These are phyloP conservation scores for Leccinum pallidistipes DNA, from an alignment of 1,284 basidiomycete species.

Conservation along the genomic window DNA sequence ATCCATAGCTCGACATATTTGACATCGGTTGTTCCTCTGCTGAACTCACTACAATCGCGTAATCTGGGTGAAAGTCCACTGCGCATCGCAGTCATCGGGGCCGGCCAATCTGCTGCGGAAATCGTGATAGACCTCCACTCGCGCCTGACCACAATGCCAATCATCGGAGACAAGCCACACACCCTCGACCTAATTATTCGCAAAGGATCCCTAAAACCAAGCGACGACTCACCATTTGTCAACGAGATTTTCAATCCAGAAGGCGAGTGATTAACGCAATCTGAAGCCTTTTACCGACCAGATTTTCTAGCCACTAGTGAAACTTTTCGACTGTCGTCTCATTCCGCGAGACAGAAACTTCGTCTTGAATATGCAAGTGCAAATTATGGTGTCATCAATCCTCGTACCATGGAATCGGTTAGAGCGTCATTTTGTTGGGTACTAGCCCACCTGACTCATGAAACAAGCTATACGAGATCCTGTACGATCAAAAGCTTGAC, in stretches of 20 bases:
- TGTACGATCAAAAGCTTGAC: constrained; percentile 56
- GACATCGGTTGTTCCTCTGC: constrained; percentile 40
- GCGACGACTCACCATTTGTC: constrained; percentile 57
- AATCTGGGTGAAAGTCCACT: constrained; percentile 32
- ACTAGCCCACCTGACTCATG: neutral
- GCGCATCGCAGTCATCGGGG: constrained; percentile 53
- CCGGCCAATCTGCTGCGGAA: constrained; percentile 57
- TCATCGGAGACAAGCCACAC: constrained; percentile 32
- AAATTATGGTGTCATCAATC: constrained; percentile 60
- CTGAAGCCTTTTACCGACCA: constrained; percentile 1
- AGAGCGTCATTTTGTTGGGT: constrained; percentile 15
- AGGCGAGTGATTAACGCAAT: constrained; percentile 32
- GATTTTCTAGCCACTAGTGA: constrained; percentile 39
- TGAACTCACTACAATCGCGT: constrained; percentile 28
- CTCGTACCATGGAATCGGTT: constrained; percentile 45
- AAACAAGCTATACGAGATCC: constrained; percentile 49
- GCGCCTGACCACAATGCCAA: constrained; percentile 37
- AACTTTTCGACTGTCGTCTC: constrained; percentile 41
- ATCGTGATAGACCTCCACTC: constrained; percentile 51
- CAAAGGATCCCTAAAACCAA: constrained; percentile 53
- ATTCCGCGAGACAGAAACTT: constrained; percentile 37
- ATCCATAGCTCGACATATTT: constrained; percentile 49
- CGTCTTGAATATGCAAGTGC: constrained; percentile 51
- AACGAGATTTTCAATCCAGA: constrained; percentile 62
- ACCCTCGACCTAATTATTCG: constrained; percentile 55